Conservation (phyloP, 805 yeast species). For the Saccharomycopsis sp. region DNA sequence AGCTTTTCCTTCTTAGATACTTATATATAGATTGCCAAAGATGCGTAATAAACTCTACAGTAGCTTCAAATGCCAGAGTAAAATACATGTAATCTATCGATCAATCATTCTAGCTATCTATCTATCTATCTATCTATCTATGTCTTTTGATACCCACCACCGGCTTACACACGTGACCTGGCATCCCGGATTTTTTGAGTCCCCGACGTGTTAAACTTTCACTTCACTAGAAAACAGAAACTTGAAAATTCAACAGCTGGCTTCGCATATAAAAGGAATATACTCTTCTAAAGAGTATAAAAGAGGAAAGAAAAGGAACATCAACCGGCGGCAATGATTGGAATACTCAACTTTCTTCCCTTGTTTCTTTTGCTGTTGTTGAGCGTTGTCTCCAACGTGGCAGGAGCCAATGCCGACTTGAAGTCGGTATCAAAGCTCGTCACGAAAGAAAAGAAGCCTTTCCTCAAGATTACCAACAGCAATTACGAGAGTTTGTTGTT, state of each 20-base stretch:
- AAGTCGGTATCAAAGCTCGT: constrained; percentile 7
- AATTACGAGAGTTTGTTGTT: constrained; percentile 50
- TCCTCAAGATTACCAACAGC: constrained; percentile 48
- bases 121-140: no score
- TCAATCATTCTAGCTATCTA: no score
- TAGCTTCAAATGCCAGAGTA: no score
- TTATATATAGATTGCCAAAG: no score
- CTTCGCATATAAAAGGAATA: no score
- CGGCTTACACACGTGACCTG: neutral
- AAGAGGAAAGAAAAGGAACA: no score
- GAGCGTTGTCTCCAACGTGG: neutral
- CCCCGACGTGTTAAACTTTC: neutral
- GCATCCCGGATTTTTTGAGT: neutral
- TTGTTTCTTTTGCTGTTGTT: neutral
- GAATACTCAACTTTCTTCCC: neutral
- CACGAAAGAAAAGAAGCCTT: constrained; percentile 15
- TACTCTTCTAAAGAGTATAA: no score
- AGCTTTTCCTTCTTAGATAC: no score
- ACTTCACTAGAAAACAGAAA: neutral
- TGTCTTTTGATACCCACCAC: no score
- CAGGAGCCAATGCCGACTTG: neutral
- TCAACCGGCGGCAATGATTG: no score
- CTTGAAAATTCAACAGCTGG: neutral
- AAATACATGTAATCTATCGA: no score
- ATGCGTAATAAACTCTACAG: no score